phyloP scores from a whole-genome alignment of 2,329 filamentous ascomycete species.

The Allantophomopsis lycopodina region DNA sequence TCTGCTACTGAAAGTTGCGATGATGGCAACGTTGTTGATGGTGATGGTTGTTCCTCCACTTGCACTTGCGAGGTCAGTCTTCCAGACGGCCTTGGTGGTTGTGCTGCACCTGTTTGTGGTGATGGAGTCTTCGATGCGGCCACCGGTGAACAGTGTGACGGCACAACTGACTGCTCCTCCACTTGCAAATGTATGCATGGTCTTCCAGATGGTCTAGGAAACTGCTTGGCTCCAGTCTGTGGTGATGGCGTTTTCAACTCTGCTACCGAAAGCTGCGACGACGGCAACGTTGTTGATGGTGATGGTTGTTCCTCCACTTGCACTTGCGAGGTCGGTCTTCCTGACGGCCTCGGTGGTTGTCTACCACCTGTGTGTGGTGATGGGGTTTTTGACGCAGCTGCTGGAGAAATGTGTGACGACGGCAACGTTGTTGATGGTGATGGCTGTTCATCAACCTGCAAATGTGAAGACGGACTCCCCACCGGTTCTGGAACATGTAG shows the following conservation, averaged over 20 bases:
- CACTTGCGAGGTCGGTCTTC: background rate
- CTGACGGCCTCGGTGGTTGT: background rate
- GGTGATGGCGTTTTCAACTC: no score
- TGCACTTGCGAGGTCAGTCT: slow-evolving; percentile 1
- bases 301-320: background rate
- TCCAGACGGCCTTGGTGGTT: slow-evolving; percentile 2
- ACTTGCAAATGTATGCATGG: background rate
- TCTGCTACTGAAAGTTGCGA: background rate
- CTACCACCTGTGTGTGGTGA: background rate
- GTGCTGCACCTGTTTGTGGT: background rate
- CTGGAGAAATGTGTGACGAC: background rate
- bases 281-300: background rate
- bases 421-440: background rate
- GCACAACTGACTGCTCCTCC: no score
- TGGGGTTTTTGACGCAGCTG: no score
- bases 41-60: background rate
- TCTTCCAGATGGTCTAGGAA: background rate
- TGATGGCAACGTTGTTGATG: background rate
- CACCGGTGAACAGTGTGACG: no score
- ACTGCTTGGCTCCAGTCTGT: no score
- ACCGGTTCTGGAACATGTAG: slow-evolving; percentile 1
- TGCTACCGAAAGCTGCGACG: no score
- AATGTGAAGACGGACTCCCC: slow-evolving; percentile 3
- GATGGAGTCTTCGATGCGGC: no score
- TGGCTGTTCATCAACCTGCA: background rate